Evolutionary conservation across 768 basidiomycete genomes (phyloP), one percentile per base, ranked within the genome.

Genomic region (Boletus rubroflammeus): DNA sequence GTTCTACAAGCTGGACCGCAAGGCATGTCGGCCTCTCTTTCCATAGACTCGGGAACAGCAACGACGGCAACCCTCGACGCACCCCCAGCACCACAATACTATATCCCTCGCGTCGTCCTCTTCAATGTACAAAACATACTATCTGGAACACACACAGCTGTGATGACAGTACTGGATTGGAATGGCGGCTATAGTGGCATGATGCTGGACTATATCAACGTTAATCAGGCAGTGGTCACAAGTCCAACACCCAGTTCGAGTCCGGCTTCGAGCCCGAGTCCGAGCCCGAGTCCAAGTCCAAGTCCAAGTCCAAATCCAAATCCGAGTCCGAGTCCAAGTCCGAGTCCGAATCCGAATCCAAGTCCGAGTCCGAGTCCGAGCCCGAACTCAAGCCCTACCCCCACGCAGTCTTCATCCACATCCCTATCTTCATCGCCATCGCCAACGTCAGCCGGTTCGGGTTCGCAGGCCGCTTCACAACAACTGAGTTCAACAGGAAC

Each of bases 151-250:
- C 67, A 68, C 36, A 26, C 60, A 2, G 64, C 57, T 10, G 40
- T 52, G 21, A 62, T 68, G 67, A 66, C 55, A 25, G 67, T 68
- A 17, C 42, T 54, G 3, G 52, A 64, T 45, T 68, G 67, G 67
- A 51, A 61, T 28, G 64, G 64, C 8, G 40, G 53, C 17, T 57
- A 56, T 41, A 68, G 67, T 32, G 67, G 61, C 5, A 68, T 67
- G 64, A 68, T 67, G 65, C 32, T 68, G 38, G 67, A 67, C 42
- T 68, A 68, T 49, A 56, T 66, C 29, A 11, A 61, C 28, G 50
- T 68, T 9, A 68, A 62, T 50, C 60, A 68, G n/a, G 59, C 59
- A 6, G 15, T 13, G 26, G 64, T 67, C 45, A 1, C 51, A 5
- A 25, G 28, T 36, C 51, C 61, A 13, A 46, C 47, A 11, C 19